Evolutionary conservation across 164 flowering plant species (phyloP).

Genomic region (Pachysandra terminalis): DNA sequence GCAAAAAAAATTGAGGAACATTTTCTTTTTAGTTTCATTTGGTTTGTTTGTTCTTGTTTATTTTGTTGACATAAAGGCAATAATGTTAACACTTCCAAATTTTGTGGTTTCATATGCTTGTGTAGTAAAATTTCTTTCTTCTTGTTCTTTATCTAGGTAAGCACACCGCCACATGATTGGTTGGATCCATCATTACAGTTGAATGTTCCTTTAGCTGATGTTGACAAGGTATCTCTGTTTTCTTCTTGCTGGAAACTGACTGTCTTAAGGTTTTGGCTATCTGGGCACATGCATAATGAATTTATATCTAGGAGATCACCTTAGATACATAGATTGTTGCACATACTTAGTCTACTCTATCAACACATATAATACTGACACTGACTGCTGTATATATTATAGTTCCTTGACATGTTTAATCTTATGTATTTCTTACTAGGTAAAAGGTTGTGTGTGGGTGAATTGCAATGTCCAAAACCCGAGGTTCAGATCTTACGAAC

Average conservation of each 20-base stretch:
- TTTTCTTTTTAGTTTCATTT: neutral
- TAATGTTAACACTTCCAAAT: neutral
- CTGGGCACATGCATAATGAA: neutral
- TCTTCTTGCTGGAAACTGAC: neutral
- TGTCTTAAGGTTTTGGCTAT: neutral
- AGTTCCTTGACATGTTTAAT: too few species aligned
- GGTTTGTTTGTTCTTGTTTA: neutral
- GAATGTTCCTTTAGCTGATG: slow-evolving; percentile 86
- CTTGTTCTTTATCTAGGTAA: slow-evolving; percentile 35
- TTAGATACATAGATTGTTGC: neutral
- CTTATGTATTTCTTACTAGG: too few species aligned
- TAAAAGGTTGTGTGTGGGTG: too few species aligned
- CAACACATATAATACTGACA: neutral
- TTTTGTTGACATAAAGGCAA: neutral
- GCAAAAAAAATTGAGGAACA: neutral
- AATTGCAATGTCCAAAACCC: too few species aligned
- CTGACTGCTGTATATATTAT: too few species aligned
- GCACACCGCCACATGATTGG: slow-evolving; percentile 46
- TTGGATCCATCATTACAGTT: slow-evolving; percentile 66
- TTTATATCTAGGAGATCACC: neutral
- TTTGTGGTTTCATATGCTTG: neutral
- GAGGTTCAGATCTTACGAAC: too few species aligned
- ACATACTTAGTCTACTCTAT: neutral
- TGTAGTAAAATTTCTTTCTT: neutral
- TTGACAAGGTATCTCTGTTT: slow-evolving; percentile 70